Evolutionary conservation across 148 eudicot genomes (phyloP).

Genomic region (Silene conica): DNA sequence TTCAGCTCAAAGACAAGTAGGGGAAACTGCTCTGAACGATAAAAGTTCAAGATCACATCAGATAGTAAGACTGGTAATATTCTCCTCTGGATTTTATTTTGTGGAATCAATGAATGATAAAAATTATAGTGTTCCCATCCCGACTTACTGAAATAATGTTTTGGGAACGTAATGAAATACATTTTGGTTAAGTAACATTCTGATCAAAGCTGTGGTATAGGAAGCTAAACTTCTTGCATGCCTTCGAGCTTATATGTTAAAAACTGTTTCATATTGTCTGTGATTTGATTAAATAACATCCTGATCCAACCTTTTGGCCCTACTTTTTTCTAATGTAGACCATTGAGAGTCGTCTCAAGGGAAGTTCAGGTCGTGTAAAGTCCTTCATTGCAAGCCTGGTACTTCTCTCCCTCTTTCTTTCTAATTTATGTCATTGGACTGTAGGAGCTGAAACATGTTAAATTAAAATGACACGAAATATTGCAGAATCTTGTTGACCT

Average conservation of each 20-base stretch:
- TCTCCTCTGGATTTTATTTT: constrained; percentile 1
- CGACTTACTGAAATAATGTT: background rate
- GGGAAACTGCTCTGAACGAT: constrained; percentile 92
- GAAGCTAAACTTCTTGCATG: background rate
- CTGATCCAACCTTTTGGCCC: background rate
- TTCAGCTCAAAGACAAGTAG: constrained; percentile 95
- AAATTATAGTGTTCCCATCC: background rate
- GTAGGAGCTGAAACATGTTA: background rate
- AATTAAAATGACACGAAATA: background rate
- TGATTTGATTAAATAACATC: background rate
- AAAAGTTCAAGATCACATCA: constrained; percentile 97
- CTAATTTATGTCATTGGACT: background rate
- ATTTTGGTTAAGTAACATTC: no score
- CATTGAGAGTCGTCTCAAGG: constrained; percentile 69
- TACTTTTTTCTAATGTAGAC: constrained; percentile 32
- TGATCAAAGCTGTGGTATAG: background rate
- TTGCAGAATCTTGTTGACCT: constrained; percentile 96
- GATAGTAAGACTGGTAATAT: constrained; percentile 75
- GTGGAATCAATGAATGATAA: background rate
- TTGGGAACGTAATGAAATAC: background rate
- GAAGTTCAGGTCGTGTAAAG: constrained; percentile 66
- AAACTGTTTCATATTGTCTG: background rate
- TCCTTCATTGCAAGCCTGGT: constrained; percentile 91
- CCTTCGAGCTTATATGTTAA: background rate
- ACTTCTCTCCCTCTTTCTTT: constrained; percentile 26